phyloP scores from a whole-genome alignment of 768 basidiomycete genomes.

The Pleurotus pulmonarius region DNA sequence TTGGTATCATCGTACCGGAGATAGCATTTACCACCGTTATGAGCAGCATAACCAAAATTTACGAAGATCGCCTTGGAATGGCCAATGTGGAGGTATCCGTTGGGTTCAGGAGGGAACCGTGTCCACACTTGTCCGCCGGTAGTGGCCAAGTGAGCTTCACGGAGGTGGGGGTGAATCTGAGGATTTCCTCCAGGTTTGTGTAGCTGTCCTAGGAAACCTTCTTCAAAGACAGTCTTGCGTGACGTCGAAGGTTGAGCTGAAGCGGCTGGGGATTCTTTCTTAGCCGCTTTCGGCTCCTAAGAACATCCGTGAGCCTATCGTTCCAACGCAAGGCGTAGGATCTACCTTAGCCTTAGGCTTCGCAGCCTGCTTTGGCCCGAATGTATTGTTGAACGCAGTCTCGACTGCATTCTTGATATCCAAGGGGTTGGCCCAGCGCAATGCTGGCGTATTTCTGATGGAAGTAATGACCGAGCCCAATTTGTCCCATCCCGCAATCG shows the following conservation, averaged over 20 bases:
- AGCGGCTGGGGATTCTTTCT: conserved; percentile 23
- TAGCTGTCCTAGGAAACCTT: conserved; percentile 89
- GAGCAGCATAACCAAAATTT: conserved; percentile 97
- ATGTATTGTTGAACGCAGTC: conserved; percentile 56
- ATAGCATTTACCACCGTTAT: conserved; percentile 90
- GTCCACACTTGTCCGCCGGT: conserved; percentile 88
- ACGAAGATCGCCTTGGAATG: conserved; percentile 99
- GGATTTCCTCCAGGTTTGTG: conserved; percentile 94
- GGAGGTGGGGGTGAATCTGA: conserved; percentile 74
- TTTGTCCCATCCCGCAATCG: conserved; percentile 67
- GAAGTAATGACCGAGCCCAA: conserved; percentile 65
- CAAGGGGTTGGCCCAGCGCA: conserved; percentile 82
- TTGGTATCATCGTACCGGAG: conserved; percentile 98
- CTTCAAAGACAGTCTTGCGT: conserved; percentile 77
- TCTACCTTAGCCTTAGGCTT: conserved; percentile 67
- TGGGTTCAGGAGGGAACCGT: conserved; percentile 98
- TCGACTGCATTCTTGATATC: conserved; percentile 85
- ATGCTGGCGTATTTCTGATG: conserved; percentile 54
- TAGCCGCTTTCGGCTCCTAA: conserved; percentile 43
- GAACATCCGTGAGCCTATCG: conserved; percentile 12
- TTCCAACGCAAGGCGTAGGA: neutral
- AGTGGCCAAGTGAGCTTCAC: conserved; percentile 73
- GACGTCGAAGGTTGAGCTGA: conserved; percentile 32
- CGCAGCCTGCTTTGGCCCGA: conserved; percentile 67
- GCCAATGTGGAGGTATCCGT: conserved; percentile 92